Conservation (phyloP, 148 eudicot genomes). For the Talinum fruticosum region DNA sequence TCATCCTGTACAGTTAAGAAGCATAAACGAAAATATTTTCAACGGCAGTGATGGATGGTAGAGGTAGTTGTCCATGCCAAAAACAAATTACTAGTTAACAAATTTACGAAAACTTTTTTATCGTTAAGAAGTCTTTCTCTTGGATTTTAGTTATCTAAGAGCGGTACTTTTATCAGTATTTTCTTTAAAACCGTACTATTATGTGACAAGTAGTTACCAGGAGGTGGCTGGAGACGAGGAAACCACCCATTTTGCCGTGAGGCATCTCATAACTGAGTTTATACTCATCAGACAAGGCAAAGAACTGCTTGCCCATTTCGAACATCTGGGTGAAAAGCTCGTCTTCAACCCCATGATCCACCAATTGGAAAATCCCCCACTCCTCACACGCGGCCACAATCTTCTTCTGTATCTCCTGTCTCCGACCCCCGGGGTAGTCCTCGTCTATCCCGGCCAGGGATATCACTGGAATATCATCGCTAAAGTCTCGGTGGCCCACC, state of each 20-base stretch:
- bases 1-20: slow-evolving; percentile 54
- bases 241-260: slow-evolving; percentile 74
- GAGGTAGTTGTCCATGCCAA: too few relatives aligned
- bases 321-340: slow-evolving; percentile 41
- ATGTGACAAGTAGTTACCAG: slow-evolving; percentile 40
- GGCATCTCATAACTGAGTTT: slow-evolving; percentile 64
- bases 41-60: too few relatives aligned
- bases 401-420: slow-evolving; percentile 39
- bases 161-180: too few relatives aligned
- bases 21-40: neutral
- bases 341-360: slow-evolving; percentile 61
- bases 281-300: slow-evolving; percentile 48
- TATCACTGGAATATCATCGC: slow-evolving; percentile 52
- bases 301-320: slow-evolving; percentile 43
- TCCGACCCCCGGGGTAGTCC: too few relatives aligned
- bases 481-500: slow-evolving; percentile 54
- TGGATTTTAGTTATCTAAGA: too few relatives aligned
- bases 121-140: too few relatives aligned
- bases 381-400: slow-evolving; percentile 63
- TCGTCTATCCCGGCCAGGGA: too few relatives aligned
- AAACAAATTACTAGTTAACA: too few relatives aligned
- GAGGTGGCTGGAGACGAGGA: slow-evolving; percentile 69
- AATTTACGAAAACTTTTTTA: too few relatives aligned
- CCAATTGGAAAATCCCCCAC: slow-evolving; percentile 79
- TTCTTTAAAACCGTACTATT: too few relatives aligned